These are phyloP conservation scores for Candida labiduridarum DNA, from an alignment of 1,139 yeast genomes.

Conservation along the genomic window DNA sequence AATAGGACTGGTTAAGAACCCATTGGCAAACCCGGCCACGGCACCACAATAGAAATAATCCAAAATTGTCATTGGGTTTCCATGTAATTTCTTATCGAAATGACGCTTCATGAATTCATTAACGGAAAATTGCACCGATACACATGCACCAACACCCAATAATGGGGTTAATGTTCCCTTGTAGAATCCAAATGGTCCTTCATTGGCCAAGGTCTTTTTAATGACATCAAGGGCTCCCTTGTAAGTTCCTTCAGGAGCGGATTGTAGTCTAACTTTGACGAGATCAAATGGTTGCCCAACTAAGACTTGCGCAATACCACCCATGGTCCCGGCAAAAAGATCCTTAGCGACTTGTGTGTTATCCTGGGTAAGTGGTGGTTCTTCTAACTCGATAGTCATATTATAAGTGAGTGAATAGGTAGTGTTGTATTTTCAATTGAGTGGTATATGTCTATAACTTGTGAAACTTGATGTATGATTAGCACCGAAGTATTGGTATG, in stretches of 20 bases:
- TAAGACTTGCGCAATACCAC: slow-evolving; percentile 91
- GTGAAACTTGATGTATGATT: not conserved
- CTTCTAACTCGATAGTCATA: slow-evolving; percentile 53
- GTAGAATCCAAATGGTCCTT: slow-evolving; percentile 81
- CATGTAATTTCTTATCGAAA: slow-evolving; percentile 46
- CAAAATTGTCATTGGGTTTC: slow-evolving; percentile 43
- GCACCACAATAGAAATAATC: slow-evolving; percentile 84
- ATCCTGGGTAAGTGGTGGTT: slow-evolving; percentile 41
- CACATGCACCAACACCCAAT: slow-evolving; percentile 92
- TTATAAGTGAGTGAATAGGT: not conserved
- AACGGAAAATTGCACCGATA: slow-evolving; percentile 79
- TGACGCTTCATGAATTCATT: slow-evolving; percentile 91
- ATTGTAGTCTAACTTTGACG: slow-evolving; percentile 86
- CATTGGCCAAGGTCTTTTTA: slow-evolving; percentile 64
- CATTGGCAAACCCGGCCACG: slow-evolving; percentile 88
- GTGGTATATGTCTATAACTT: not conserved
- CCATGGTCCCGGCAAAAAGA: slow-evolving; percentile 86
- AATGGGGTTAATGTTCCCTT: slow-evolving; percentile 87
- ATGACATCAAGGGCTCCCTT: slow-evolving; percentile 78
- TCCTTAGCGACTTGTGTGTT: slow-evolving; percentile 71
- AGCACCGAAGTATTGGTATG: not conserved
- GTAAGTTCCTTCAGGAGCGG: slow-evolving; percentile 78
- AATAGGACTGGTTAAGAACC: slow-evolving; percentile 85
- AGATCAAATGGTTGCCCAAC: slow-evolving; percentile 98
- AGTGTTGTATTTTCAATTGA: not conserved